Evolutionary conservation across 306 rosid species (phyloP).

Genomic region (Castanea sativa): DNA sequence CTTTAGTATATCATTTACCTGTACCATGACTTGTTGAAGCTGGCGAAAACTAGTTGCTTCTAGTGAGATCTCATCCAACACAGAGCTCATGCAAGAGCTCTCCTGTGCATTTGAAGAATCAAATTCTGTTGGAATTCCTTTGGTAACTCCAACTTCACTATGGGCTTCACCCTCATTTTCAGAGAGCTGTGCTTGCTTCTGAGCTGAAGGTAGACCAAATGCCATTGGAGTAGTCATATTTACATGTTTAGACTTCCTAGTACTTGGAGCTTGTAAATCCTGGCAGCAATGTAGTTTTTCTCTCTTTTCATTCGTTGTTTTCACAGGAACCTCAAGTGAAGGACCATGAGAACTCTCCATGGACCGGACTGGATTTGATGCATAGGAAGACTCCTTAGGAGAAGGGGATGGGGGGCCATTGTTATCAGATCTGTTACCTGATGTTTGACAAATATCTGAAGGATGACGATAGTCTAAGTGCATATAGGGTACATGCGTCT

Average conservation of each 20-base stretch:
- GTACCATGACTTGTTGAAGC: conserved; percentile 66
- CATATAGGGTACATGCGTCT: conserved; percentile 22
- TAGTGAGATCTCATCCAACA: conserved; percentile 40
- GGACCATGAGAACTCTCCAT: conserved; percentile 48
- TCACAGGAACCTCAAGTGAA: conserved; percentile 38
- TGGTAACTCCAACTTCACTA: conserved; percentile 58
- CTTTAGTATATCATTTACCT: conserved; percentile 39
- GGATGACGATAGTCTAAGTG: conserved; percentile 30
- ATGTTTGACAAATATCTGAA: conserved; percentile 29
- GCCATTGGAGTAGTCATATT: conserved; percentile 30
- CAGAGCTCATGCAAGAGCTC: conserved; percentile 55
- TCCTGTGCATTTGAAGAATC: conserved; percentile 63
- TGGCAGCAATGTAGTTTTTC: conserved; percentile 29
- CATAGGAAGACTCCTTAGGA: conserved; percentile 53
- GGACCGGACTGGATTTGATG: conserved; percentile 40
- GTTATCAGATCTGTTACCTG: conserved; percentile 40
- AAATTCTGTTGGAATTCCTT: conserved; percentile 49
- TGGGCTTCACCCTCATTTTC: conserved; percentile 67
- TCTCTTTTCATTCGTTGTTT: conserved; percentile 33
- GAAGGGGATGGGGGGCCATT: conserved; percentile 36
- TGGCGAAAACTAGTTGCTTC: conserved; percentile 68
- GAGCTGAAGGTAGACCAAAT: conserved; percentile 38
- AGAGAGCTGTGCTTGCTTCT: conserved; percentile 41
- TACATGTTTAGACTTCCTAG: conserved; percentile 33
- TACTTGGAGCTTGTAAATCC: conserved; percentile 28